Base-by-base conservation (phyloP, 2,329 filamentous ascomycete genomes). In the Paecilomyces sp. region DNA sequence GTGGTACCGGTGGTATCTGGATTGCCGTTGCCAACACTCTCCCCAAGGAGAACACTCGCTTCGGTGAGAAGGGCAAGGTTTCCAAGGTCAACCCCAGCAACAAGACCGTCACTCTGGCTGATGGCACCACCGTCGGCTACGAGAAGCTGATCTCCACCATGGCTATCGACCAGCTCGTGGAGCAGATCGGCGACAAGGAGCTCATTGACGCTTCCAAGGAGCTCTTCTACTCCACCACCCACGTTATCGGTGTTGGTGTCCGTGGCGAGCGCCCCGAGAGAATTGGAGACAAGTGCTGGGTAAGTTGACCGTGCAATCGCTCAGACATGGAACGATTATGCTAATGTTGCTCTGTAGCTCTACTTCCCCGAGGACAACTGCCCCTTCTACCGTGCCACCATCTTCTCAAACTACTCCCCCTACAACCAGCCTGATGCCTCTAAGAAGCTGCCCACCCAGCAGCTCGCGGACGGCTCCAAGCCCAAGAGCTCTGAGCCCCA, bases 351-450 rank as follows among this genome's bases (percentile, higher is more conserved):
- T 36, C 24, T 13, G 31, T 55, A 88, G 88, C 83, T 99, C 66
- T 99, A 99, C 86, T 99, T 97, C 87, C 94, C 94, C 64, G 94
- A 99, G 79, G 89, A 96, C 77, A 89, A 99, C 85, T 97, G 92
- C 83, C 92, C 92, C 75, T 99, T 99, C 85, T 99, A 99, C 85
- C 91, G 94, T 69, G 94, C 94, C 72, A 99, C 94, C 73, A 97
- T 99, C 81, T 99, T 99, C 86, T 97, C 93, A 79, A 99, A 99
- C 86, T 99, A 99, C 85, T 97, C 94, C 24, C 94, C 93, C 57
- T 88, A 96, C 86, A 99, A 99, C 84, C 94, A 97, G 81, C 94
- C 94, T 34, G 82, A 90, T 66, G 82, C 86, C 61, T 87, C 88
- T 60, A 88, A 83, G 73, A 94, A 96, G 83, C 86, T 99, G 59